Evolutionary conservation across 768 basidiomycete species (phyloP).

Genomic region (Rhodotorula babjevae): DNA sequence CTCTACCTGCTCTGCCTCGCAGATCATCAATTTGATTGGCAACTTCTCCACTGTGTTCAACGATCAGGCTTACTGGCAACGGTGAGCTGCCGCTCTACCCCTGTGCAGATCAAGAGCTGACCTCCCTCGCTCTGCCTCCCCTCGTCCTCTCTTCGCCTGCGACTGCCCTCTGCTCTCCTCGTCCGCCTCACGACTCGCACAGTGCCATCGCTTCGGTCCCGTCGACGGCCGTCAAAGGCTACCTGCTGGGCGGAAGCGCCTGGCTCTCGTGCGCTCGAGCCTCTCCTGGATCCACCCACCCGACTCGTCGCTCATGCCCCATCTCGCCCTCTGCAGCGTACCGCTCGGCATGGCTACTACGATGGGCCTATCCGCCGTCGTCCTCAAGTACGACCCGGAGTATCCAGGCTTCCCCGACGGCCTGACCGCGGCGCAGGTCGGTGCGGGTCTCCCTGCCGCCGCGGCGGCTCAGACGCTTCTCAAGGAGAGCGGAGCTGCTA

Average conservation of each 20-base stretch:
- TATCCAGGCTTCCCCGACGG: constrained; percentile 9
- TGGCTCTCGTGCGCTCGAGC: constrained; percentile 62
- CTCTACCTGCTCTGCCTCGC: background rate
- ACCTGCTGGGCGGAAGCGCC: constrained; percentile 78
- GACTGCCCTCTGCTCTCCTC: too few relatives aligned
- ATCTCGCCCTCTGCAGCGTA: background rate
- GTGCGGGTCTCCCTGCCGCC: constrained; percentile 21
- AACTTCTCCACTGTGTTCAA: constrained; percentile 49
- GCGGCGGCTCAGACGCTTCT: constrained; percentile 44
- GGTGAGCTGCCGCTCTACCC: background rate
- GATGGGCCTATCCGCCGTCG: constrained; percentile 10
- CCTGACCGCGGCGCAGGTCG: constrained; percentile 3
- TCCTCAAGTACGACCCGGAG: background rate
- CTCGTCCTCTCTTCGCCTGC: too few relatives aligned
- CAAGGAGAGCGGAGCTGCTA: constrained; percentile 75
- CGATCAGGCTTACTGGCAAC: constrained; percentile 29
- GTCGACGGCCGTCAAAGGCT: constrained; percentile 79
- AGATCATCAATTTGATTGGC: background rate
- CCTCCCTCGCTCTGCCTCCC: background rate
- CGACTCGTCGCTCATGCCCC: background rate
- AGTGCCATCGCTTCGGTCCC: constrained; percentile 81
- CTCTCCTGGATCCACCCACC: background rate
- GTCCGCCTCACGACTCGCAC: too few relatives aligned
- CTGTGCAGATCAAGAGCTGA: background rate
- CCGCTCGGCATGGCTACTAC: constrained; percentile 9